Percentiles rank a stretch among this genome's conserved stretches.
Conservation (phyloP, 345 rosid genomes). For the Mallotus nudiflorus region DNA sequence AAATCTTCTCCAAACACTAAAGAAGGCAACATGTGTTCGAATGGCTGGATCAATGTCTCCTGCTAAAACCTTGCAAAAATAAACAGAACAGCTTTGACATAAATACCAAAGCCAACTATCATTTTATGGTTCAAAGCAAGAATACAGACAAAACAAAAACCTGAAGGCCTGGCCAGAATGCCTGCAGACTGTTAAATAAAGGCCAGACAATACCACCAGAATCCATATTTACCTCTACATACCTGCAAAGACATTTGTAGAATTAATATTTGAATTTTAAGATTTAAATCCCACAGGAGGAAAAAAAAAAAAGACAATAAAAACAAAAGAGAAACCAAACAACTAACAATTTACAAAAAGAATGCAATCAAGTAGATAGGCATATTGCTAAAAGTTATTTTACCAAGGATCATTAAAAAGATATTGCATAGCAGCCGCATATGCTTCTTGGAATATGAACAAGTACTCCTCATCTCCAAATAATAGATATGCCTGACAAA, state of each 20-base stretch:
- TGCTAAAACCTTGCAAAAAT: slow-evolving; percentile 75
- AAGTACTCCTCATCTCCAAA: slow-evolving; percentile 96
- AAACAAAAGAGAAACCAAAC: slow-evolving; percentile 5
- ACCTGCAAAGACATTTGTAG: slow-evolving; percentile 53
- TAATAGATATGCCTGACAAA: slow-evolving; percentile 87
- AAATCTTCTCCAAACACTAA: slow-evolving; percentile 89
- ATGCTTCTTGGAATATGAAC: slow-evolving; percentile 93
- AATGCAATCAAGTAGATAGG: slow-evolving; percentile 28
- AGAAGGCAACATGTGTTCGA: slow-evolving; percentile 96
- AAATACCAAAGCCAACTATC: not conserved
- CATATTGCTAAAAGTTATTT: slow-evolving; percentile 32
- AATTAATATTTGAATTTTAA: not conserved
- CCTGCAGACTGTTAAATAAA: slow-evolving; percentile 94
- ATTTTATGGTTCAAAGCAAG: slow-evolving; percentile 1
- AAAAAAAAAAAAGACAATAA: not conserved
- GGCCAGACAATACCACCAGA: slow-evolving; percentile 98
- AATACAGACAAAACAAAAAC: slow-evolving; percentile 30
- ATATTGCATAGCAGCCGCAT: slow-evolving; percentile 83
- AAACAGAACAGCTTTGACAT: not conserved
- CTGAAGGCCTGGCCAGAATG: slow-evolving; percentile 99
- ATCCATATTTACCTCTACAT: slow-evolving; percentile 99
- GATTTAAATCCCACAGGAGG: not conserved
- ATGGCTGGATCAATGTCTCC: slow-evolving; percentile 96
- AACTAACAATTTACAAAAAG: slow-evolving; percentile 4
- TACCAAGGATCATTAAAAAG: slow-evolving; percentile 98